Evolutionary conservation across 2,329 filamentous ascomycete genomes (phyloP), one percentile per base, ranked within the genome.

Genomic region (Curvularia sp.): DNA sequence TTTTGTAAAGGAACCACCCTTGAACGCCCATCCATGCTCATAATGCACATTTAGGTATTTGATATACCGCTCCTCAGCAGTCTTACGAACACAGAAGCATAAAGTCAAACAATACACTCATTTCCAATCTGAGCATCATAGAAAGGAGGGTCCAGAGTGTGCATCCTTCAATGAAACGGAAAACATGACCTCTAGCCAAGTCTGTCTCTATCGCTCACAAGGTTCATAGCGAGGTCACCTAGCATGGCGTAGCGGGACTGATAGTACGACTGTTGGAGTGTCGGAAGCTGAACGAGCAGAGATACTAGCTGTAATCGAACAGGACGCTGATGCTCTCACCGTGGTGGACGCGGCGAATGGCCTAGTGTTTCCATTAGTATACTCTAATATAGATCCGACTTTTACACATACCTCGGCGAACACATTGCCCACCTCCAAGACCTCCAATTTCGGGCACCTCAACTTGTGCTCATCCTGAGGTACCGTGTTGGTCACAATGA

Each of bases 261-360:
- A 30, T 36, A 28, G 19, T 32, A 43, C 28, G 53, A n/a, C 27
- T 21, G 15, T 28, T 21, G 12, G 28, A 30, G 39, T 50, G 47
- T 25, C 39, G 12, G 39, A 55, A 39, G 10, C 6, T 55, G 19
- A 21, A 54, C 47, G 49, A 57, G 41, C 49, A 61, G 61, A 70
- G 66, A 48, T 57, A 71, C 68, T 73, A 93, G 75, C 92, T 89
- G 78, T 92, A 90, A 75, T 93, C 89, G 79, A 99, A 99, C 50
- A 99, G 84, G 60, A 95, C 92, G 76, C 93, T 97, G 80, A 99
- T 97, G 73, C 92, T 97, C 81, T 99, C 95, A 71, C 95, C 95
- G 78, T 98, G 93, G 79, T 99, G 95, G 58, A 98, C 94, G 63
- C 95, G 88, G 63, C 95, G 90, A 69, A 98, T 97, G 49, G 95